A percentile compares a stretch with the other conserved stretches of the same genome.
Evolutionary conservation across 768 basidiomycete genomes (phyloP).

Genomic region (Suillus ampliporus): DNA sequence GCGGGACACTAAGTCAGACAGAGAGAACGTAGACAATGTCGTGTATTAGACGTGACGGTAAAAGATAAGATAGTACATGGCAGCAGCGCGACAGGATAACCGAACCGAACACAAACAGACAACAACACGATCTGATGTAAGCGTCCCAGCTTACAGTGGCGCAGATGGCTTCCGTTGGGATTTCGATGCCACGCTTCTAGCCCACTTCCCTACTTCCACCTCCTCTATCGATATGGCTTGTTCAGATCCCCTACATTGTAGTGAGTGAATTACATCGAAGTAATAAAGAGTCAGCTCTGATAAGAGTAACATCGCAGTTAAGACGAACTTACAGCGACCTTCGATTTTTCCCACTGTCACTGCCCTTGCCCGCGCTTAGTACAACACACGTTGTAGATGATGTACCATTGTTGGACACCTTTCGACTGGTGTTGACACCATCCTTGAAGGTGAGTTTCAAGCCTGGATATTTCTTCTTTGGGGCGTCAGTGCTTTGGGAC

Average conservation of each 20-base stretch:
- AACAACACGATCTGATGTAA: too few relatives aligned
- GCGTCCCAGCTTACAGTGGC: too few relatives aligned
- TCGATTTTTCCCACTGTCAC: background rate
- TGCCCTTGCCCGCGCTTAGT: too few relatives aligned
- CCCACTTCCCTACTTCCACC: background rate
- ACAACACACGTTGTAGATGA: background rate
- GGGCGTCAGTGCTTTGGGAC: background rate
- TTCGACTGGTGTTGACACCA: background rate
- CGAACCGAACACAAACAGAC: too few relatives aligned
- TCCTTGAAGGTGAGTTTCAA: slow-evolving; percentile 1
- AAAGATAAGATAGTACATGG: too few relatives aligned
- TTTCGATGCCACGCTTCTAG: background rate
- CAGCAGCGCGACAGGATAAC: too few relatives aligned
- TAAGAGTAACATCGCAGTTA: background rate
- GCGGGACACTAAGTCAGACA: too few relatives aligned
- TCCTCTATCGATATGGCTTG: background rate
- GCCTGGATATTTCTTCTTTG: background rate
- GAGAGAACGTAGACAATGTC: too few relatives aligned
- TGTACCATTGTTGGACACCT: background rate
- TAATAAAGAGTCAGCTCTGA: slow-evolving; percentile 3
- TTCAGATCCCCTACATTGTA: background rate
- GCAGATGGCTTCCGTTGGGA: background rate
- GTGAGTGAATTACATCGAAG: background rate
- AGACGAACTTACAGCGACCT: background rate
- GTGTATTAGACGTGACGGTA: too few relatives aligned